Evolutionary conservation across 2,329 filamentous ascomycete species (phyloP).

Genomic region (Cephalotrichum gorgonifer): DNA sequence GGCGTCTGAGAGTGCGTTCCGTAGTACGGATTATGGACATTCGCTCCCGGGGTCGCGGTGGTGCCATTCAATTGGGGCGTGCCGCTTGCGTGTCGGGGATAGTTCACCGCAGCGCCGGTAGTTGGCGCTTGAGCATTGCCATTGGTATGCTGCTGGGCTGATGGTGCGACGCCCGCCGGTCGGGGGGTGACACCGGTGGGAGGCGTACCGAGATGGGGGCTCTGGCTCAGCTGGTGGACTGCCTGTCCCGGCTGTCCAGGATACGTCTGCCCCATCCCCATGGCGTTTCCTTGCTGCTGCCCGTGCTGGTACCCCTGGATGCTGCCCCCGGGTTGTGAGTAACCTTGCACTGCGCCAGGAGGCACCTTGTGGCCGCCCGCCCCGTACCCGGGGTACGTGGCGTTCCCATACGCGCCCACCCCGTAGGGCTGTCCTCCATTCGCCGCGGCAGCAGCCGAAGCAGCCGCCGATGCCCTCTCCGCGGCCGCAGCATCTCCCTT

Average conservation of each 20-base stretch:
- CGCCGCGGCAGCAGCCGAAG: constrained; percentile 1
- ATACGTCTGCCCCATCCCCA: background rate
- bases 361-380: background rate
- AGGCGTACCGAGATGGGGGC: background rate
- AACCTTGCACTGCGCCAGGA: background rate
- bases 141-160: constrained; percentile 2
- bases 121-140: background rate
- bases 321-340: background rate
- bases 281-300: constrained; percentile 1
- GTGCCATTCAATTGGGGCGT: background rate
- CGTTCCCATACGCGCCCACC: background rate
- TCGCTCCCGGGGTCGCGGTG: background rate
- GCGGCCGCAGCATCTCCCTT: constrained; percentile 44
- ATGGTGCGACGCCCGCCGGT: background rate
- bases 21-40: background rate
- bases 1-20: background rate
- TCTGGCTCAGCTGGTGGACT: background rate
- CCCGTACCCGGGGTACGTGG: background rate
- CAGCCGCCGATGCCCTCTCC: constrained; percentile 10
- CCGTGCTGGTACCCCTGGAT: background rate
- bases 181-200: background rate
- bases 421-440: background rate
- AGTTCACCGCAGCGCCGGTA: background rate
- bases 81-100: background rate
- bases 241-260: background rate